These are phyloP conservation scores for Clitopilus hobsonii DNA, from an alignment of 768 basidiomycete species.

Conservation along the genomic window DNA sequence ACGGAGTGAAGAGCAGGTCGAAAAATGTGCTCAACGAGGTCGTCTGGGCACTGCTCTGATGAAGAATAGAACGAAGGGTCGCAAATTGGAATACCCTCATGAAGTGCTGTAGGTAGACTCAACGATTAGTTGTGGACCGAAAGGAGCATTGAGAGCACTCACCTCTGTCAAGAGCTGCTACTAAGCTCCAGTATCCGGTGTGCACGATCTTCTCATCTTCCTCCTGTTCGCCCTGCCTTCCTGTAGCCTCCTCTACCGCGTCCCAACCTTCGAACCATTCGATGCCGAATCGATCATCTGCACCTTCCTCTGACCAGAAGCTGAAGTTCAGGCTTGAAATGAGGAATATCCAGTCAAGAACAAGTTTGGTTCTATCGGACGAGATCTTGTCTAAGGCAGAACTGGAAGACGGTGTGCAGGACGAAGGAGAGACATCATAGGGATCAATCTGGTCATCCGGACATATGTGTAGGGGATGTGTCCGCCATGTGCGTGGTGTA, in stretches of 20 bases:
- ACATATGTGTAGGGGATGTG: constrained; percentile 68
- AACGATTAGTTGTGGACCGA: constrained; percentile 4
- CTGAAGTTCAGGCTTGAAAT: constrained; percentile 84
- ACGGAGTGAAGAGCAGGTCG: constrained; percentile 48
- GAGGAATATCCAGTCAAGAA: constrained; percentile 84
- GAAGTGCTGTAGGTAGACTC: constrained; percentile 54
- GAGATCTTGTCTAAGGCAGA: neutral
- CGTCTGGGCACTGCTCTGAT: constrained; percentile 65
- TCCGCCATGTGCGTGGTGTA: constrained; percentile 78
- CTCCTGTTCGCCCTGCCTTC: constrained; percentile 35
- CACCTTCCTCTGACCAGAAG: constrained; percentile 81
- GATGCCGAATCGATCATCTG: constrained; percentile 64
- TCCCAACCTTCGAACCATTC: constrained; percentile 73
- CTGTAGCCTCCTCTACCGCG: constrained; percentile 24
- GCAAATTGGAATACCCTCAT: constrained; percentile 72
- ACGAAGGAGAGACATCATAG: constrained; percentile 10
- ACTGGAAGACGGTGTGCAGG: neutral
- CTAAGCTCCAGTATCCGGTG: constrained; percentile 86
- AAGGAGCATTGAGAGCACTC: no score
- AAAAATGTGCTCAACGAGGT: constrained; percentile 65
- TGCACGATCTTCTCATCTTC: neutral
- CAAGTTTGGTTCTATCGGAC: constrained; percentile 36
- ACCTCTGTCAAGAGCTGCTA: constrained; percentile 84
- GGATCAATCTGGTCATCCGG: constrained; percentile 51
- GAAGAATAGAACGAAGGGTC: constrained; percentile 77